Percentiles rank a stretch among this genome's conserved stretches.
These are phyloP conservation scores for Annulohypoxylon maeteangense DNA, from an alignment of 495 filamentous ascomycete species.

Conservation along the genomic window DNA sequence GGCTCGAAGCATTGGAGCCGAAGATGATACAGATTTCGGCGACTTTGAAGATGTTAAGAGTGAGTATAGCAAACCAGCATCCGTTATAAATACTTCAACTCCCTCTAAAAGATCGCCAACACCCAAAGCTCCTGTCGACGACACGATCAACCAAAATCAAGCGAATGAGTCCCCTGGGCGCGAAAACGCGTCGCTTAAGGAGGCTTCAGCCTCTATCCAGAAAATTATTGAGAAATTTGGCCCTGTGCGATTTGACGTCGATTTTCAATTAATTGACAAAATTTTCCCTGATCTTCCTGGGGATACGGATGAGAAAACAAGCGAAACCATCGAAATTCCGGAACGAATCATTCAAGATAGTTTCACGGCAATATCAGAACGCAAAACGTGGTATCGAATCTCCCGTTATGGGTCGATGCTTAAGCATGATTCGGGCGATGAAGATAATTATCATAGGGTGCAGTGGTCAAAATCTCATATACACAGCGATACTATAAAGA, in stretches of 20 bases:
- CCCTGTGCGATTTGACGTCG: slow-evolving; percentile 51
- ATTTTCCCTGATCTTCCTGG: slow-evolving; percentile 51
- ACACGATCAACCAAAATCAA: background rate
- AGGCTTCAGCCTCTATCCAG: slow-evolving; percentile 13
- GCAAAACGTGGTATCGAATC: slow-evolving; percentile 71
- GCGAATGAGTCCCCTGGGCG: background rate
- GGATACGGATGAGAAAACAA: background rate
- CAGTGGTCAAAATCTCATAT: slow-evolving; percentile 64
- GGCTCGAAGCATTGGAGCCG: slow-evolving; percentile 25
- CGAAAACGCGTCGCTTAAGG: background rate
- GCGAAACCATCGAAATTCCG: slow-evolving; percentile 35
- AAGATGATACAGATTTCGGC: slow-evolving; percentile 58
- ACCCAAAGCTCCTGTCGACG: slow-evolving; percentile 21
- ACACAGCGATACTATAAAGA: slow-evolving; percentile 62
- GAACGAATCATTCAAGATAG: slow-evolving; percentile 58
- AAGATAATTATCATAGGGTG: slow-evolving; percentile 67
- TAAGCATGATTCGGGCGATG: slow-evolving; percentile 64
- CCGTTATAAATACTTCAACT: slow-evolving; percentile 12
- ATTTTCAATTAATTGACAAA: slow-evolving; percentile 56
- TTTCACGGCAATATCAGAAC: slow-evolving; percentile 62
- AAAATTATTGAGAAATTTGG: slow-evolving; percentile 46
- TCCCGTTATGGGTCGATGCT: slow-evolving; percentile 66
- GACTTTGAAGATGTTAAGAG: slow-evolving; percentile 63
- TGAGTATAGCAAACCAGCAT: slow-evolving; percentile 41
- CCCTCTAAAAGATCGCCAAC: slow-evolving; percentile 25